Conservation (phyloP, 371 early-diverging fungal species). For the Smittium culicis region DNA sequence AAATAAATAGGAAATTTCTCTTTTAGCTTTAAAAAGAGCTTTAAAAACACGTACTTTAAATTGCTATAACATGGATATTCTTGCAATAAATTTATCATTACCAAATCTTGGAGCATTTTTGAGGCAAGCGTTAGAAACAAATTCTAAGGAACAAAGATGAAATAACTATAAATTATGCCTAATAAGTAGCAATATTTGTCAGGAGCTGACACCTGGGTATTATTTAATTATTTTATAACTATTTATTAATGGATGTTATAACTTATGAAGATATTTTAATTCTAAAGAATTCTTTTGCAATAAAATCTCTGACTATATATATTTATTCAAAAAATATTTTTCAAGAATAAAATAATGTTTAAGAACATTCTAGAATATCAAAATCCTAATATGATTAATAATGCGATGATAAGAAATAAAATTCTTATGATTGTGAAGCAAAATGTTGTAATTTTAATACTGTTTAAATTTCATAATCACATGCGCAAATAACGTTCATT, state of each 20-base stretch:
- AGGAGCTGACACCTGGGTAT: constrained; percentile 7
- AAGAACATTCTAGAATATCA: constrained; percentile 5
- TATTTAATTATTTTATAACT: constrained; percentile 1
- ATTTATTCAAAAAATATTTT: not conserved
- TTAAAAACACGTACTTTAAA: too few relatives aligned
- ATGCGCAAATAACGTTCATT: constrained; percentile 1
- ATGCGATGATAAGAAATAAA: not conserved
- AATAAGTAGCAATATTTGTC: too few relatives aligned
- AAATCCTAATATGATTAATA: constrained; percentile 7
- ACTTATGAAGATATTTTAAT: not conserved
- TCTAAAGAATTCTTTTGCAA: not conserved
- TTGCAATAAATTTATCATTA: too few relatives aligned
- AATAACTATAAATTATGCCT: too few relatives aligned
- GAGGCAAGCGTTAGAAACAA: too few relatives aligned
- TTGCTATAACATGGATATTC: too few relatives aligned
- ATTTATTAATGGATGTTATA: not conserved
- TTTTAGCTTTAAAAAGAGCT: too few relatives aligned
- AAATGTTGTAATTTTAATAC: constrained; percentile 9
- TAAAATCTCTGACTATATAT: constrained; percentile 9
- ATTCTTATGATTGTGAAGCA: constrained; percentile 2
- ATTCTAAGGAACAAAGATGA: too few relatives aligned
- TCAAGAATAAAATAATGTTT: not conserved
- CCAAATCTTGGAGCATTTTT: too few relatives aligned
- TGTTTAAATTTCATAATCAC: not conserved
- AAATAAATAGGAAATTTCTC: too few relatives aligned